phyloP scores from a whole-genome alignment of 1,284 basidiomycete species.

The Naganishia sp. region DNA sequence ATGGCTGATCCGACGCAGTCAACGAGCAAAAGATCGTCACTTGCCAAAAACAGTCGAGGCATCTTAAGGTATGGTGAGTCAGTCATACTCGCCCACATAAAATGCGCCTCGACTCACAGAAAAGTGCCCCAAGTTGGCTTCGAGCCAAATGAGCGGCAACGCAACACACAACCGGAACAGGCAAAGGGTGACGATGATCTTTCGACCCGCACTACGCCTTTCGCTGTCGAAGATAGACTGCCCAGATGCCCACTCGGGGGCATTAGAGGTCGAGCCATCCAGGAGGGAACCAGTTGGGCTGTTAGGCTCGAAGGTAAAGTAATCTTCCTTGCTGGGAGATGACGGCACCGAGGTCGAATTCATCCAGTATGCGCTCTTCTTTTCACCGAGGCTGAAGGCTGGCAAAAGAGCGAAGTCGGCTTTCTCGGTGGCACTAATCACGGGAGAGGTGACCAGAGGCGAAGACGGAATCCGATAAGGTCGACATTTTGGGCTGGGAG shows the following conservation, averaged over 20 bases:
- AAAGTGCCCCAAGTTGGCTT: slow-evolving; percentile 15
- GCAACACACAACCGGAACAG: slow-evolving; percentile 18
- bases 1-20: slow-evolving; percentile 12
- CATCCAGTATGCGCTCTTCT: slow-evolving; percentile 4
- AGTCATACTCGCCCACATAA: neutral
- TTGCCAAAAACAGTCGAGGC: slow-evolving; percentile 18
- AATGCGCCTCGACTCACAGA: slow-evolving; percentile 8
- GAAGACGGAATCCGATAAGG: slow-evolving; percentile 29
- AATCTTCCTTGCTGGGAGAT: slow-evolving; percentile 22
- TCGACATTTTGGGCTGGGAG: slow-evolving; percentile 9
- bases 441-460: slow-evolving; percentile 23
- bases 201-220: slow-evolving; percentile 21
- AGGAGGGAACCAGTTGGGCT: slow-evolving; percentile 33
- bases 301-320: slow-evolving; percentile 29
- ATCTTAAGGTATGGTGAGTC: slow-evolving; percentile 8
- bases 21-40: slow-evolving; percentile 25
- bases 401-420: slow-evolving; percentile 7
- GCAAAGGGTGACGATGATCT: slow-evolving; percentile 22
- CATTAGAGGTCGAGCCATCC: slow-evolving; percentile 18
- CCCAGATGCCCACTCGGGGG: neutral
- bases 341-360: slow-evolving; percentile 2
- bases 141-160: slow-evolving; percentile 28
- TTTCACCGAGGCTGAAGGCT: slow-evolving; percentile 15
- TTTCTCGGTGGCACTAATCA: slow-evolving; percentile 12
- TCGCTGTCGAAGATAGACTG: slow-evolving; percentile 10